Percentiles rank a stretch among this genome's conserved stretches.
These are phyloP conservation scores for Coemansia sp. DNA, from an alignment of 192 early-diverging fungal species.

Conservation along the genomic window DNA sequence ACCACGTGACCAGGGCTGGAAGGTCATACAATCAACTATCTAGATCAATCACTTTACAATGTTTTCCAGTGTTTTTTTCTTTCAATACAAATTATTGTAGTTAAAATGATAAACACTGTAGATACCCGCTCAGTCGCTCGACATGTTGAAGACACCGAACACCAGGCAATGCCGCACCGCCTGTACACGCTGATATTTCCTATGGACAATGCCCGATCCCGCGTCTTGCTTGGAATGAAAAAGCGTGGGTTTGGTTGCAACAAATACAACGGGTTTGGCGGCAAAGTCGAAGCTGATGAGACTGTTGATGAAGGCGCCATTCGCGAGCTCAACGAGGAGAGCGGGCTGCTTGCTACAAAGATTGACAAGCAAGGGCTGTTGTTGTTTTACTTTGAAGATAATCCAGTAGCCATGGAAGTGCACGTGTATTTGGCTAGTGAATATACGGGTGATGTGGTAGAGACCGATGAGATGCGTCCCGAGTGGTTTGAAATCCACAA, in stretches of 20 bases:
- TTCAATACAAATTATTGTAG: background rate
- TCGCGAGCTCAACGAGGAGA: conserved; percentile 67
- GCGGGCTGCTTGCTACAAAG: conserved; percentile 42
- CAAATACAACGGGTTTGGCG: conserved; percentile 76
- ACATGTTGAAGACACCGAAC: conserved; percentile 29
- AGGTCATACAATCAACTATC: background rate
- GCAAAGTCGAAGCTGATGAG: conserved; percentile 72
- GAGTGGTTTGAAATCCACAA: conserved; percentile 62
- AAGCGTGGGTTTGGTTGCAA: conserved; percentile 75
- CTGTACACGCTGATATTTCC: conserved; percentile 53
- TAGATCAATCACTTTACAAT: background rate
- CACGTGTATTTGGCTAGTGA: conserved; percentile 60
- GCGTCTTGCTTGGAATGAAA: conserved; percentile 74
- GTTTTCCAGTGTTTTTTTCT: background rate
- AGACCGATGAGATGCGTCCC: conserved; percentile 77
- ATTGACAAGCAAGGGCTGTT: conserved; percentile 58
- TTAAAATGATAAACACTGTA: background rate
- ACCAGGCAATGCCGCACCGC: conserved; percentile 23
- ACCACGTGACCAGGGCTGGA: background rate
- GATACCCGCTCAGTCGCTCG: conserved; percentile 35
- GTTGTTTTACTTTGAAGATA: conserved; percentile 66
- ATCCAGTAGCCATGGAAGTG: conserved; percentile 62
- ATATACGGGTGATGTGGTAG: conserved; percentile 53
- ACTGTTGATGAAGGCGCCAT: conserved; percentile 61
- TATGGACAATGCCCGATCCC: conserved; percentile 2